Conservation (phyloP, 2,329 filamentous ascomycete genomes). For the Ascochyta lentis region DNA sequence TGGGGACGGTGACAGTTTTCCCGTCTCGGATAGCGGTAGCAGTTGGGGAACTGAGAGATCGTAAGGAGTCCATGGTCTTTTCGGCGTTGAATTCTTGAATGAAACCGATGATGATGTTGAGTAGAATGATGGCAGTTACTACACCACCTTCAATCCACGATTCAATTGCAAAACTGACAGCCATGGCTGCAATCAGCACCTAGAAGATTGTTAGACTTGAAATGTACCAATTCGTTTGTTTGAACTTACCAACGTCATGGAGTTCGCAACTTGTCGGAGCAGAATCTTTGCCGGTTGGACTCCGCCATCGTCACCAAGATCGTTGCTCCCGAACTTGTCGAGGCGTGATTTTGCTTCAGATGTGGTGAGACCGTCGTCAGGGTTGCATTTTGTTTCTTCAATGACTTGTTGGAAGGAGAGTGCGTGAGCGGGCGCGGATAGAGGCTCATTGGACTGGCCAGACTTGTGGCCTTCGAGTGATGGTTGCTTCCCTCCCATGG, state of each 20-base stretch:
- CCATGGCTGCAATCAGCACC: conserved; percentile 56
- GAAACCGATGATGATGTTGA: conserved; percentile 57
- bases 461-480: conserved; percentile 50
- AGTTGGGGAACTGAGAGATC: conserved; percentile 54
- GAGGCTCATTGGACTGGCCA: conserved; percentile 58
- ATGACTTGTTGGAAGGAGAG: conserved; percentile 62
- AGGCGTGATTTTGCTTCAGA: conserved; percentile 59
- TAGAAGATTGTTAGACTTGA: conserved; percentile 15
- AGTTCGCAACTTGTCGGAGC: conserved; percentile 75
- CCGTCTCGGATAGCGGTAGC: conserved; percentile 60
- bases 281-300: conserved; percentile 78
- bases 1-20: conserved; percentile 58
- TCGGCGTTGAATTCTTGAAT: conserved; percentile 55
- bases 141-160: conserved; percentile 58
- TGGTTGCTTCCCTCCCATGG: conserved; percentile 48
- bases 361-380: conserved; percentile 71
- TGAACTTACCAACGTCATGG: conserved; percentile 71
- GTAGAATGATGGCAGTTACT: conserved; percentile 52
- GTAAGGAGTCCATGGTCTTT: conserved; percentile 57
- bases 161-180: conserved; percentile 53
- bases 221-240: background rate
- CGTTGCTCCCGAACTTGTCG: conserved; percentile 68
- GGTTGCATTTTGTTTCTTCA: conserved; percentile 65
- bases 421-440: conserved; percentile 68
- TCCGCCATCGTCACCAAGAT: conserved; percentile 72